Base-by-base conservation (phyloP, 73 alveolate genomes). In the Paramecium tetraurelia region DNA sequence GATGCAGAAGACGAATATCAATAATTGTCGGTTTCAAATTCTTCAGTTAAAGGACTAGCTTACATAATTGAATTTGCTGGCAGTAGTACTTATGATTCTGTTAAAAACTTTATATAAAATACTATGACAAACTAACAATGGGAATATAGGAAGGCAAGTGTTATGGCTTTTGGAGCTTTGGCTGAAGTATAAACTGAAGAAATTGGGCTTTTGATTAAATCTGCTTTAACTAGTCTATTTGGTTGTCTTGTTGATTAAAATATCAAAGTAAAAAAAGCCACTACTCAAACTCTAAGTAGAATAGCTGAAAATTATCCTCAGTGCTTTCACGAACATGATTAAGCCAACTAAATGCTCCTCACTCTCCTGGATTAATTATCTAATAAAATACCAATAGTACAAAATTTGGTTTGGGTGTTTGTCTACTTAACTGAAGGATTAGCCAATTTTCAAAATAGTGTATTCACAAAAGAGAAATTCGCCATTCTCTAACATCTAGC, bases 81-180 rank as follows among this genome's bases (percentile, higher is more conserved):
- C 5, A 6, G 3, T 20, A 21, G 11, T 21, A 72, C 86, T 12
- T 40, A 35, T 21, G 59, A 31, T 11, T 3, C 59, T 20, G 86
- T 72, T 14, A 72, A 35, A 36, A 72, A 33, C 9, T 72, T 72
- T 38, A 72, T 72, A 16, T 35, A 35, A 33, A 72, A 72, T 36
- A 72, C 86, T 4, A 72, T 72, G 9, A 16, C 40, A 18, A 20
- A 72, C 12, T 21, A 35, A n/a, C 16, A 31, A 72, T 72, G 53
- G 53, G 59, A 72, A 72, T 72, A 72, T 18, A 72, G 59, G 10
- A 72, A 33, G 38, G 86, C 86, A 33, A 43, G 86, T 11, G 86
- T 72, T 12, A 36, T 72, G 86, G 86, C 86, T 12, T 72, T 72
- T 72, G 86, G 86, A 3, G 59, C 86, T 4, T 72, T 72, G 22